Percentiles rank a stretch among this genome's conserved stretches.
These are phyloP conservation scores for Metschnikowia dekortorum DNA, from an alignment of 805 yeast genomes.

Conservation along the genomic window DNA sequence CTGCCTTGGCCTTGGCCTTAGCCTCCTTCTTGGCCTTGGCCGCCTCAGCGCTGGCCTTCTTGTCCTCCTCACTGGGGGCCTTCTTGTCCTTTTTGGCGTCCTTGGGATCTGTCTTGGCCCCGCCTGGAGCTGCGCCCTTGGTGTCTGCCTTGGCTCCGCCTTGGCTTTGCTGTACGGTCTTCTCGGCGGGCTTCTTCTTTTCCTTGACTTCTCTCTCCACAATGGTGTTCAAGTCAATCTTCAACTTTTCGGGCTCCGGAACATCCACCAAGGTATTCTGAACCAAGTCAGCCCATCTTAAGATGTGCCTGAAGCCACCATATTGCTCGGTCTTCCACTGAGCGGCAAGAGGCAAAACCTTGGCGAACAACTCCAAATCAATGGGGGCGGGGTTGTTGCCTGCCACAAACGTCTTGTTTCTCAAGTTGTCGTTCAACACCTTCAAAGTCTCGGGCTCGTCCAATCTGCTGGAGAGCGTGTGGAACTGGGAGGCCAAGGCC, in stretches of 20 bases:
- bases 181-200: slow-evolving; percentile 45
- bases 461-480: slow-evolving; percentile 61
- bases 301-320: slow-evolving; percentile 70
- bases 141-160: slow-evolving; percentile 4
- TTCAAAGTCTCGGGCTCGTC: slow-evolving; percentile 39
- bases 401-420: slow-evolving; percentile 63
- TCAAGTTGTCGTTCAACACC: slow-evolving; percentile 64
- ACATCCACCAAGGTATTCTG: slow-evolving; percentile 64
- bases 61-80: slow-evolving; percentile 36
- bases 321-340: slow-evolving; percentile 55
- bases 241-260: slow-evolving; percentile 49
- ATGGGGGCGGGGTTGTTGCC: slow-evolving; percentile 63
- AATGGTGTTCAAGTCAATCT: slow-evolving; percentile 54
- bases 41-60: slow-evolving; percentile 49
- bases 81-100: slow-evolving; percentile 9
- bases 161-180: slow-evolving; percentile 34
- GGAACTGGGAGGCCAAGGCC: slow-evolving; percentile 78
- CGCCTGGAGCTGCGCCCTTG: slow-evolving; percentile 4
- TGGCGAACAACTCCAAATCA: slow-evolving; percentile 69
- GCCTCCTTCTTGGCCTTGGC: slow-evolving; percentile 61
- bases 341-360: slow-evolving; percentile 56
- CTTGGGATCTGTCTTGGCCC: slow-evolving; percentile 7
- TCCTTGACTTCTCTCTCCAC: slow-evolving; percentile 74
- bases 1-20: slow-evolving; percentile 58
- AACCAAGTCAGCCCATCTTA: slow-evolving; percentile 89